phyloP scores from a whole-genome alignment of 2,329 filamentous ascomycete species.

The Orbilia javanica region DNA sequence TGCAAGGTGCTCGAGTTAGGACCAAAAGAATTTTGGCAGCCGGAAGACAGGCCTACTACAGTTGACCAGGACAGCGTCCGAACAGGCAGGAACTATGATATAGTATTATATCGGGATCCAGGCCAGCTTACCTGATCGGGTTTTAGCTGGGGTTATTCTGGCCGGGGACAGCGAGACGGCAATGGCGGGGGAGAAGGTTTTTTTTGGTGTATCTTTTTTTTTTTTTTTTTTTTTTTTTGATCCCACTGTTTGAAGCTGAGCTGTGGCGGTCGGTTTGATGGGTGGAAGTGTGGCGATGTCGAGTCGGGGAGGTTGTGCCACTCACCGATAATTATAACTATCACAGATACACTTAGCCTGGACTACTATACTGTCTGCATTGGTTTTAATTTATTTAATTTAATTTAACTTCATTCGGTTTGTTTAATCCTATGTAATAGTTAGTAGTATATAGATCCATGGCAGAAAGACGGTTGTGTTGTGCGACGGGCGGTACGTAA shows the following conservation, averaged over 20 bases:
- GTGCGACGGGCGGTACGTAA: constrained; percentile 30
- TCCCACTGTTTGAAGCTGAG: constrained; percentile 7
- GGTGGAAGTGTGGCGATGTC: constrained; percentile 6
- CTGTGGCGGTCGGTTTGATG: constrained; percentile 7
- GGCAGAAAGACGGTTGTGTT: constrained; percentile 22
- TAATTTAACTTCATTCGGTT: neutral
- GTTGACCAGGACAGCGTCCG: neutral
- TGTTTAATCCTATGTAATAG: no score
- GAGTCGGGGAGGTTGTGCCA: neutral
- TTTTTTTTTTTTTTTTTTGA: no score
- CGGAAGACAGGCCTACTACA: constrained; percentile 5
- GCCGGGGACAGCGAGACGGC: neutral
- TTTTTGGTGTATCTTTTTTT: no score
- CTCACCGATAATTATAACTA: neutral
- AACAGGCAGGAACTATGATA: constrained; percentile 13
- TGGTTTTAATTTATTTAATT: neutral
- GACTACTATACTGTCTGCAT: no score
- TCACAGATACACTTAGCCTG: no score
- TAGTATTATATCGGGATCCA: no score
- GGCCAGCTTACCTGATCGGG: constrained; percentile 1
- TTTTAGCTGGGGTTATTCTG: neutral
- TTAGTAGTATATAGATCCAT: no score
- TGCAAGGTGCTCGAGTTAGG: constrained; percentile 47
- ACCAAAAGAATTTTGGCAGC: constrained; percentile 47
- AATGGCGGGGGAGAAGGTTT: neutral